Percentiles rank a stretch among this genome's conserved stretches.
phyloP scores from a whole-genome alignment of 192 early-diverging fungal genomes.

The Dissophora globulifera region DNA sequence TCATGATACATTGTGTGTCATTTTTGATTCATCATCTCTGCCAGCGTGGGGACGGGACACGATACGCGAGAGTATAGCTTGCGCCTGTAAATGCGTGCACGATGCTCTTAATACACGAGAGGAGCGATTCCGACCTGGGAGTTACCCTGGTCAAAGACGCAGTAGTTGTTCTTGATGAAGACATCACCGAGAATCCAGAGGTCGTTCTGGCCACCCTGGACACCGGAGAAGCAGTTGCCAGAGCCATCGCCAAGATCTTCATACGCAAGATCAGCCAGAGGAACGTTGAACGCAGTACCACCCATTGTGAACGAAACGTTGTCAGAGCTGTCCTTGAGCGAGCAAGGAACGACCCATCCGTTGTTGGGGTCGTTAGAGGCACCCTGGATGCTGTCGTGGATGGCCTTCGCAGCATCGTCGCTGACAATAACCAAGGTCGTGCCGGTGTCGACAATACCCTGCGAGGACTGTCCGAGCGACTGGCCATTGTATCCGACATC shows the following conservation, averaged over 20 bases:
- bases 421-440: slow-evolving; percentile 70
- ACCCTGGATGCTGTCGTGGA: slow-evolving; percentile 49
- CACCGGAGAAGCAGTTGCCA: slow-evolving; percentile 37
- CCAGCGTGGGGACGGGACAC: no score
- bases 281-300: slow-evolving; percentile 48
- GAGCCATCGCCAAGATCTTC: slow-evolving; percentile 36
- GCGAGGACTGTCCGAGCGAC: slow-evolving; percentile 31
- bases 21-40: no score
- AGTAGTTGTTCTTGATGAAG: slow-evolving; percentile 74
- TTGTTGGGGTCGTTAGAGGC: slow-evolving; percentile 23
- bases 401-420: slow-evolving; percentile 59
- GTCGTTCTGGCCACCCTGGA: slow-evolving; percentile 41
- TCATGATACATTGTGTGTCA: no score
- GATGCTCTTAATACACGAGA: background rate
- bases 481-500: slow-evolving; percentile 52
- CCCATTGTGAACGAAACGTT: slow-evolving; percentile 51
- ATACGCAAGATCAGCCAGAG: slow-evolving; percentile 48
- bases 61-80: no score
- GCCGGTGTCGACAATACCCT: slow-evolving; percentile 71
- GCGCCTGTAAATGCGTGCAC: no score
- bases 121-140: slow-evolving; percentile 69
- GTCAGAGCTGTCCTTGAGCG: slow-evolving; percentile 9
- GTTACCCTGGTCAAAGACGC: slow-evolving; percentile 68
- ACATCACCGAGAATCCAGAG: slow-evolving; percentile 70
- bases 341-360: slow-evolving; percentile 40